These are phyloP conservation scores for Zymoseptoria pseudotritici DNA, from an alignment of 2,329 filamentous ascomycete species.

Conservation along the genomic window DNA sequence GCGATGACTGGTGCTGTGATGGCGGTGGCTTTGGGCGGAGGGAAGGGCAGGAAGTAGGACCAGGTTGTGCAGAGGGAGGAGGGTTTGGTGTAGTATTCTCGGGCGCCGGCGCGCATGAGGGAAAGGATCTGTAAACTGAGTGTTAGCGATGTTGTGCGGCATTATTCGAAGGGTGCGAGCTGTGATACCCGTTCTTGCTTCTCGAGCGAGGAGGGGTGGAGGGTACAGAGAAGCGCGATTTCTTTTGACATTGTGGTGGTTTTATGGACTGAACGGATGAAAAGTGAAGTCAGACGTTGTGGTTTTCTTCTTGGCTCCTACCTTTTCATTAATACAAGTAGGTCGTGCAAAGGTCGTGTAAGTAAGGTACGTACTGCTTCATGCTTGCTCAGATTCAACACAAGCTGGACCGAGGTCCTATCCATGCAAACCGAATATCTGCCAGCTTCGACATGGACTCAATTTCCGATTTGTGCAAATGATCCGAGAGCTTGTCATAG, in stretches of 20 bases:
- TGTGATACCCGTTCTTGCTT: conserved; percentile 17
- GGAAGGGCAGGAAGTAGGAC: conserved; percentile 12
- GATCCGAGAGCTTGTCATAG: background rate
- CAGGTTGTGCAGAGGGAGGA: conserved; percentile 15
- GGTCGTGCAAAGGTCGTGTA: background rate
- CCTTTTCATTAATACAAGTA: background rate
- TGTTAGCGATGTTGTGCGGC: background rate
- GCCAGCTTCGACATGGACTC: background rate
- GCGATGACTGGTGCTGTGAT: conserved; percentile 8
- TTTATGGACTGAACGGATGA: background rate
- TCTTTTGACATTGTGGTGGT: conserved; percentile 6
- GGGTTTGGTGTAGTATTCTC: conserved; percentile 21
- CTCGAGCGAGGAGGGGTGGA: conserved; percentile 17
- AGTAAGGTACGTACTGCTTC: background rate
- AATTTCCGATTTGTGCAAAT: background rate
- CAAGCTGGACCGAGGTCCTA: background rate
- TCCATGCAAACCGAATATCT: background rate
- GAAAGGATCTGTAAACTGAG: conserved; percentile 17
- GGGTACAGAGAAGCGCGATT: conserved; percentile 21
- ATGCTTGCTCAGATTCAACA: background rate
- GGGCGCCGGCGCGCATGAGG: conserved; percentile 16
- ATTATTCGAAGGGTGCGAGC: background rate
- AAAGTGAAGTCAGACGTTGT: background rate
- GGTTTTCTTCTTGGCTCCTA: background rate
- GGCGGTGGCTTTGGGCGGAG: conserved; percentile 4